Evolutionary conservation across 306 rosid genomes (phyloP).

Genomic region (Medicago arabica): DNA sequence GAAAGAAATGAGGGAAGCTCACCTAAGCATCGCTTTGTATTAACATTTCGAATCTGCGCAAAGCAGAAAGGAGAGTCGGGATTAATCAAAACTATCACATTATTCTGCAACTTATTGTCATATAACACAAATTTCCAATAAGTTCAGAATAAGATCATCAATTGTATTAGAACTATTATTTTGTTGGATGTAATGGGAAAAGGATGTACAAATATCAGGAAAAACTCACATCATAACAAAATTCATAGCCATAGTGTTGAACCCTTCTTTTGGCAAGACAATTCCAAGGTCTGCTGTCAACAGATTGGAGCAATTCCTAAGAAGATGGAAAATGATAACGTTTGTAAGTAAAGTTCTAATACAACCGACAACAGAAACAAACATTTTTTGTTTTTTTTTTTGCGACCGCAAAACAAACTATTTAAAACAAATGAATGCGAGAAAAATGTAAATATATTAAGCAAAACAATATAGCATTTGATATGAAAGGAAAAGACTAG

Average conservation of each 20-base stretch:
- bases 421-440: slow-evolving; percentile 2
- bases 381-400: too few relatives aligned
- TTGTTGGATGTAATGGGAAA: not conserved
- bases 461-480: slow-evolving; percentile 25
- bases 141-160: slow-evolving; percentile 21
- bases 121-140: slow-evolving; percentile 31
- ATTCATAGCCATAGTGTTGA: slow-evolving; percentile 94
- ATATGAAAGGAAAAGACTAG: slow-evolving; percentile 20
- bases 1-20: slow-evolving; percentile 78
- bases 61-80: slow-evolving; percentile 22
- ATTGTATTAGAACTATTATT: slow-evolving; percentile 15
- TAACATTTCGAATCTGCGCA: slow-evolving; percentile 77
- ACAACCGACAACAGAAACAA: not conserved
- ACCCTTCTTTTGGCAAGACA: slow-evolving; percentile 85
- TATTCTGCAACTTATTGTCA: slow-evolving; percentile 4
- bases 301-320: slow-evolving; percentile 71
- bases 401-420: not conserved
- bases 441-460: slow-evolving; percentile 23
- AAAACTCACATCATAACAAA: slow-evolving; percentile 75
- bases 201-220: too few relatives aligned
- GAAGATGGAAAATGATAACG: slow-evolving; percentile 27
- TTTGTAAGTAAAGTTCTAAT: not conserved
- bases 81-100: slow-evolving; percentile 36
- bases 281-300: slow-evolving; percentile 78
- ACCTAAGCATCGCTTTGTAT: slow-evolving; percentile 69